Evolutionary conservation across 192 early-diverging fungal species (phyloP), one percentile per base, ranked within the genome.

Genomic region (Funneliformis geosporum): DNA sequence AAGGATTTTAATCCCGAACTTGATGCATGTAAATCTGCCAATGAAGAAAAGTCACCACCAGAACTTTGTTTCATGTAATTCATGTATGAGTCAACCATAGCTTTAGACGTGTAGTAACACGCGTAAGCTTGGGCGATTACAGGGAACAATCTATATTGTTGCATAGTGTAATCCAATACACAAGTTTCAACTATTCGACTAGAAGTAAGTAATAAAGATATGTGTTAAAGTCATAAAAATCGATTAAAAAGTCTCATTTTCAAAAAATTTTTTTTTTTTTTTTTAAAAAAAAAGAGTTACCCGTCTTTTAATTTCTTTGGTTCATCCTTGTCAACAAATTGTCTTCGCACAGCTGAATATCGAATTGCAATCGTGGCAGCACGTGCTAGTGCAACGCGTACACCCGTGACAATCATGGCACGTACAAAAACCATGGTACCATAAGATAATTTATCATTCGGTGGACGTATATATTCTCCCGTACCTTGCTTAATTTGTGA

Each of bases 371-470:
- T 87, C 28, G 93, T 94, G 27, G 86, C 90, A 9, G 93, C 92
- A 79, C 89, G 89, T 55, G 93, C 90, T 62, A 95, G 84, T 38
- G 85, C 83, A 66, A 84, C 85, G 46, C 87, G 83, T 16, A 86
- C 89, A 68, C 81, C 86, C 65, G 87, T 85, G 33, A 96, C 93
- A 61, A 97, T 91, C 46, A 90, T 89, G 11, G 93, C 90, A 80
- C 95, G 93, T 61, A 94, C 90, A 68, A 88, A 88, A 55, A 95
- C 91, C 94, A 97, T 95, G 18, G 93, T 94, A 60, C 95, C 94
- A 82, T 95, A 96, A 21, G 92, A 87, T 60, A 97, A 87, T 89
- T 95, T 94, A 43, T 89, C 87, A 85, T 91, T 90, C 47, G 92
- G 89, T 18, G 95, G 95, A 25, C 89, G 90, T 79, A 84, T 80